Conservation (phyloP, 1,284 basidiomycete species). For the Afroboletus lepidellus region DNA sequence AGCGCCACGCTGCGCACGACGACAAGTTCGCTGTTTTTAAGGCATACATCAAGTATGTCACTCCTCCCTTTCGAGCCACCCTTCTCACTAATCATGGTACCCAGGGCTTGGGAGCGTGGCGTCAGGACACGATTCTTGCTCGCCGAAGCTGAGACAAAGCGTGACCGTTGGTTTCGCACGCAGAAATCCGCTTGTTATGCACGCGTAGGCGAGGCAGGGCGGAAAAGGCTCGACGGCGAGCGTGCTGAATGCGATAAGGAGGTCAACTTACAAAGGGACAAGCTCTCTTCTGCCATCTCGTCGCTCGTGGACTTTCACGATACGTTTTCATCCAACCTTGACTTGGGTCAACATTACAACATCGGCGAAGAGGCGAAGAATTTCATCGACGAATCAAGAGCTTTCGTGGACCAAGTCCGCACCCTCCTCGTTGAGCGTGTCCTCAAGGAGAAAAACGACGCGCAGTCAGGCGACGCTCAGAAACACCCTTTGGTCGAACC, state of each 20-base stretch:
- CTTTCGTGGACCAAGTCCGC: constrained; percentile 27
- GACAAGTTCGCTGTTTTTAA: constrained; percentile 28
- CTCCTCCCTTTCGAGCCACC: neutral
- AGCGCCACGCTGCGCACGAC: constrained; percentile 20
- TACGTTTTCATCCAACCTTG: constrained; percentile 19
- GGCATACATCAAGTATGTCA: constrained; percentile 31
- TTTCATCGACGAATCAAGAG: constrained; percentile 28
- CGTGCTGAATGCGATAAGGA: constrained; percentile 30
- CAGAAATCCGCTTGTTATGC: constrained; percentile 31
- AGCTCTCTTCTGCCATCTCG: constrained; percentile 25
- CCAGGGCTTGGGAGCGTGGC: constrained; percentile 32
- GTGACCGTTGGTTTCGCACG: constrained; percentile 28
- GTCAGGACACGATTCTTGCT: constrained; percentile 28
- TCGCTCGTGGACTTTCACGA: constrained; percentile 28
- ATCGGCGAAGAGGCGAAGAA: constrained; percentile 17
- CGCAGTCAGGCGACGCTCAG: constrained; percentile 1
- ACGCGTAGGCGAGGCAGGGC: constrained; percentile 32
- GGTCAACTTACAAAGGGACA: constrained; percentile 24
- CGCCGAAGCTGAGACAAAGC: constrained; percentile 30
- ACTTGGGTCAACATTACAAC: constrained; percentile 32
- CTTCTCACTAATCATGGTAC: constrained; percentile 1
- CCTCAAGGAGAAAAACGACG: constrained; percentile 15
- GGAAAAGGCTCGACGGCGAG: constrained; percentile 28
- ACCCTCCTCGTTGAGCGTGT: constrained; percentile 24
- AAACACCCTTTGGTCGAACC: neutral